Evolutionary conservation across 2,329 filamentous ascomycete genomes (phyloP).

Genomic region (Ceratocystis lukuohia): DNA sequence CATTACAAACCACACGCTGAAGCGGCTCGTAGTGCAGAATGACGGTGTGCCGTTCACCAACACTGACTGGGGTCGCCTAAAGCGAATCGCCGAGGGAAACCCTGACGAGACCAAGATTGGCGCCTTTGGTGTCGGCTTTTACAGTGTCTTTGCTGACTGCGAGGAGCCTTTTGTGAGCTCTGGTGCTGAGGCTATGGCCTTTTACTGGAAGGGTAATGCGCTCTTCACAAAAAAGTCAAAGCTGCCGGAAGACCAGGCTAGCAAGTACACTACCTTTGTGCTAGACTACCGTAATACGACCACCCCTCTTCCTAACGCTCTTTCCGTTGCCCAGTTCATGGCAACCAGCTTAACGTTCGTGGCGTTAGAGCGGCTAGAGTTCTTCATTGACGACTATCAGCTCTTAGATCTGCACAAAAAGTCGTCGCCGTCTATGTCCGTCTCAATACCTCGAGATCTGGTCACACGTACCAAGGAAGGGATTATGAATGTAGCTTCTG

Average conservation of each 20-base stretch:
- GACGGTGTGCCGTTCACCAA: constrained; percentile 77
- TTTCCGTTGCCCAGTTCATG: constrained; percentile 81
- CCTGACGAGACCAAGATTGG: constrained; percentile 98
- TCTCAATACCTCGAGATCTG: constrained; percentile 64
- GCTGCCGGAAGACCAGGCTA: constrained; percentile 52
- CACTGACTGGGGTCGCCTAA: constrained; percentile 85
- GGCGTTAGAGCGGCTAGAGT: constrained; percentile 70
- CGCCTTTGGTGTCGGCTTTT: constrained; percentile 95
- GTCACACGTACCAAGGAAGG: constrained; percentile 74
- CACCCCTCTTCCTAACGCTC: constrained; percentile 71
- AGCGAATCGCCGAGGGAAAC: constrained; percentile 97
- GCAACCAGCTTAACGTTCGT: constrained; percentile 95
- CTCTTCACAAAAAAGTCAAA: constrained; percentile 81
- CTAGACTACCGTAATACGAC: constrained; percentile 85
- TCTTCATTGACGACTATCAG: constrained; percentile 80
- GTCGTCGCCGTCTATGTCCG: constrained; percentile 58
- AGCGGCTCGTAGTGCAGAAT: constrained; percentile 80
- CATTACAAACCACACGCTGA: constrained; percentile 71
- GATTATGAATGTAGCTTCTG: constrained; percentile 70
- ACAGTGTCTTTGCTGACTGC: constrained; percentile 95
- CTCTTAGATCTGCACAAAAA: constrained; percentile 73
- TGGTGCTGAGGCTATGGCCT: constrained; percentile 85
- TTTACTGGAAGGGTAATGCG: constrained; percentile 99
- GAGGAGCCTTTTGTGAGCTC: constrained; percentile 96
- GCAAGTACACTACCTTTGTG: constrained; percentile 74